Evolutionary conservation across 495 filamentous ascomycete species (phyloP).

Genomic region (Penicillium silybi): DNA sequence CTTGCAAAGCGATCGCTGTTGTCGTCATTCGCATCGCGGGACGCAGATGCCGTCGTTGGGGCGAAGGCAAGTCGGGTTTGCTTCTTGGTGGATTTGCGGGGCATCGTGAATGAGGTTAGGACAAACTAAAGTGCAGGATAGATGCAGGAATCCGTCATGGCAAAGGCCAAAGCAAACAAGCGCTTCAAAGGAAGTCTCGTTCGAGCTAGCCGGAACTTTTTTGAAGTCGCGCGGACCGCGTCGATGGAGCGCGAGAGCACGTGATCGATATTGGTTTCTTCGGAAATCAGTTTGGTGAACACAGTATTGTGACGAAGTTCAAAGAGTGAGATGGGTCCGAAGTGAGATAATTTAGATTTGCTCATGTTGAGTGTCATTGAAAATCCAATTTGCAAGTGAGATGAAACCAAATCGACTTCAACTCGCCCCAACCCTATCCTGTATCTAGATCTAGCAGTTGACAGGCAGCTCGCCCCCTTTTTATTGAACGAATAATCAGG

Average conservation of each 20-base stretch:
- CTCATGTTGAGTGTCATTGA: background rate
- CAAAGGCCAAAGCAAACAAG: background rate
- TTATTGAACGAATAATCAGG: no score
- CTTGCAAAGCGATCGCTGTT: conserved; percentile 30
- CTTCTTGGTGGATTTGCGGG: conserved; percentile 40
- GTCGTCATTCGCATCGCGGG: conserved; percentile 8
- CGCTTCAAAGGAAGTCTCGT: background rate
- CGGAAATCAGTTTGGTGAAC: background rate
- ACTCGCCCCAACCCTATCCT: background rate
- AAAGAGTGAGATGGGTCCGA: background rate
- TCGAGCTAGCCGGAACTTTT: background rate
- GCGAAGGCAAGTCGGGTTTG: conserved; percentile 48
- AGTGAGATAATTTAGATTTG: background rate
- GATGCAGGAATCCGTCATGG: background rate
- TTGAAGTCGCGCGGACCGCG: conserved; percentile 7
- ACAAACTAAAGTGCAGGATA: background rate
- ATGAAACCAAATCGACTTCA: background rate
- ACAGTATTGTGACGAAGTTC: background rate
- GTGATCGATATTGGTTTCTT: conserved; percentile 8
- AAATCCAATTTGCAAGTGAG: background rate
- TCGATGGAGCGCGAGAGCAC: conserved; percentile 12
- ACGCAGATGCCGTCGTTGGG: conserved; percentile 22
- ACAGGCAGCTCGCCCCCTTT: no score
- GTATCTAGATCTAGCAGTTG: background rate
- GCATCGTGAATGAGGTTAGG: conserved; percentile 23